These are phyloP conservation scores for Russula earlei DNA, from an alignment of 768 basidiomycete genomes.

Conservation along the genomic window DNA sequence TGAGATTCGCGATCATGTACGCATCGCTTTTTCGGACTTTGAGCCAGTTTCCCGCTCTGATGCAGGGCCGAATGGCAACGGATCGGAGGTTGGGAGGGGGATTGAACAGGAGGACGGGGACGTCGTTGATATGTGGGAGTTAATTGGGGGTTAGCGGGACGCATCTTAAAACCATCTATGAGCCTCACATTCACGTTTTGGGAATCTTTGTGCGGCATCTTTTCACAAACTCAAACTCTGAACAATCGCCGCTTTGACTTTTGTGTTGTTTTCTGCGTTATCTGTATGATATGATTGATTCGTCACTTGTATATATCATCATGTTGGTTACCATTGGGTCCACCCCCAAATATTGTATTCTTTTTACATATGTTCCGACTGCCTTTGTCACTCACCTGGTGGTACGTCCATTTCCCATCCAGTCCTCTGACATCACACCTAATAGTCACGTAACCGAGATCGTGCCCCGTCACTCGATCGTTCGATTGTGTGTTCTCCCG, in stretches of 20 bases:
- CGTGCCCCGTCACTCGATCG: no score
- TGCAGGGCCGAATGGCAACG: background rate
- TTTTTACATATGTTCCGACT: no score
- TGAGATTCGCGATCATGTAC: constrained; percentile 9
- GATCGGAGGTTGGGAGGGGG: constrained; percentile 4
- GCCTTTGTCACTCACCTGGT: no score
- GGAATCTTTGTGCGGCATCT: background rate
- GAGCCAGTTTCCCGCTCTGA: background rate
- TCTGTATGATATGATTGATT: constrained; percentile 11
- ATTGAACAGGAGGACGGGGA: constrained; percentile 2
- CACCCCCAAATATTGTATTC: no score
- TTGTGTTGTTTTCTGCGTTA: background rate
- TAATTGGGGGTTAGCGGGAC: background rate
- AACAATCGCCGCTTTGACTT: background rate
- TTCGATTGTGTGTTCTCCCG: no score
- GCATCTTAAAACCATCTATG: constrained; percentile 7
- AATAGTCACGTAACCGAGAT: no score
- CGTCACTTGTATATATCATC: background rate
- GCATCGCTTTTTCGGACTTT: background rate
- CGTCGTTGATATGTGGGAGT: background rate
- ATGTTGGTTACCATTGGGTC: background rate
- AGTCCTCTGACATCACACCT: no score
- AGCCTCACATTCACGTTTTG: background rate
- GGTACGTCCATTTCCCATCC: no score
- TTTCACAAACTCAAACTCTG: background rate